Percentiles rank a stretch among this genome's conserved stretches.
These are phyloP conservation scores for Tetrapisispora nanseiensis DNA, from an alignment of 805 yeast genomes.

Conservation along the genomic window DNA sequence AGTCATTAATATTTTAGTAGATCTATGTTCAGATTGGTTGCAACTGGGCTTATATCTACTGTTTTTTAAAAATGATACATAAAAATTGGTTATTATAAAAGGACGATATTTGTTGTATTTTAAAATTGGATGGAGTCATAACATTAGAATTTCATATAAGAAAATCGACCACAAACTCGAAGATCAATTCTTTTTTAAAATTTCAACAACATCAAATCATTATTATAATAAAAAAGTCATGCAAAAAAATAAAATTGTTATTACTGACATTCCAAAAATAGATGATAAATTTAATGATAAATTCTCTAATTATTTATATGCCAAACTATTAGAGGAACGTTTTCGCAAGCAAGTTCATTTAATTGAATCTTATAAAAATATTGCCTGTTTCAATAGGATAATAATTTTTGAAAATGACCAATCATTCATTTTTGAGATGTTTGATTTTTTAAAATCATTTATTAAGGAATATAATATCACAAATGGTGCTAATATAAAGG, in stretches of 20 bases:
- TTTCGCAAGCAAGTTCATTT: constrained; percentile 17
- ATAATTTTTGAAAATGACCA: constrained; percentile 29
- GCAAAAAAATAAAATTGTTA: constrained; percentile 22
- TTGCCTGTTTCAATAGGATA: constrained; percentile 34
- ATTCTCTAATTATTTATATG: constrained; percentile 15
- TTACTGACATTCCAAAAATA: constrained; percentile 23
- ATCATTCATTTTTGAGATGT: constrained; percentile 16
- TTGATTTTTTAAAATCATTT: constrained; percentile 9
- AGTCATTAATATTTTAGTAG: too few relatives aligned
- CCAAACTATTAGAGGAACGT: constrained; percentile 12
- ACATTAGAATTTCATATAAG: too few relatives aligned
- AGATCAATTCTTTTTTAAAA: not conserved
- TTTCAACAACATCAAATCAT: not conserved
- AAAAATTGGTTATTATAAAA: too few relatives aligned
- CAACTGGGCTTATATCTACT: too few relatives aligned
- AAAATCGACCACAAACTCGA: too few relatives aligned
- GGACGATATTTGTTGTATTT: too few relatives aligned
- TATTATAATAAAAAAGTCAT: not conserved
- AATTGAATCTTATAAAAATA: constrained; percentile 31
- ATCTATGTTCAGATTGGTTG: too few relatives aligned
- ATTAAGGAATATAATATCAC: not conserved
- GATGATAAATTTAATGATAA: constrained; percentile 3
- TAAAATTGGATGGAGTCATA: too few relatives aligned
- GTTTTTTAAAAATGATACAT: too few relatives aligned
- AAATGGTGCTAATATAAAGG: not conserved